phyloP scores from a whole-genome alignment of 1,284 basidiomycete genomes.

The Cryptococcus amylolentus region DNA sequence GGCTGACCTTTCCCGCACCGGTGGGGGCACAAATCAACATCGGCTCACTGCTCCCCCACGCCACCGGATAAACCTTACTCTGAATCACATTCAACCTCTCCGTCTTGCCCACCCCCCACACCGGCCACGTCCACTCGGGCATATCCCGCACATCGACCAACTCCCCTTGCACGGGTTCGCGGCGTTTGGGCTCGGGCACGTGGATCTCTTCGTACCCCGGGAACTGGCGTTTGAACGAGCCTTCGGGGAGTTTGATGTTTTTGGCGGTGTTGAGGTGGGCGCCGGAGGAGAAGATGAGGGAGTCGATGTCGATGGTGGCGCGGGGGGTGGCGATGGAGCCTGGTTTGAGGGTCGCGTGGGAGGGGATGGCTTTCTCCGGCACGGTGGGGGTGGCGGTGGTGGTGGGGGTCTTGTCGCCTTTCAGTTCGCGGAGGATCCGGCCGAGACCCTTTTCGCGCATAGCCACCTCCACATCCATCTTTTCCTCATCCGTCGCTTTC shows the following conservation, averaged over 20 bases:
- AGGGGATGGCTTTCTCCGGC: constrained; percentile 57
- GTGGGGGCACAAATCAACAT: constrained; percentile 96
- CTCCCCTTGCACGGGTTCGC: constrained; percentile 59
- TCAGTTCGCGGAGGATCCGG: constrained; percentile 88
- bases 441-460: constrained; percentile 97
- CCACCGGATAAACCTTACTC: constrained; percentile 85
- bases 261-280: constrained; percentile 98
- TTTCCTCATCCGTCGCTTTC: constrained; percentile 82
- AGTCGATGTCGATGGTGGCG: constrained; percentile 81
- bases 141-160: constrained; percentile 74
- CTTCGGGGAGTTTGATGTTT: constrained; percentile 95
- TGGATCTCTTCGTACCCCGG: constrained; percentile 99
- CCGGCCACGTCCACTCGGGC: constrained; percentile 82
- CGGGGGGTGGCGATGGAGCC: constrained; percentile 86
- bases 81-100: constrained; percentile 80
- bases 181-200: constrained; percentile 87
- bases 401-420: constrained; percentile 55
- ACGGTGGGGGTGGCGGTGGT: constrained; percentile 51
- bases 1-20: constrained; percentile 88
- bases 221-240: constrained; percentile 92
- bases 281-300: constrained; percentile 93
- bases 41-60: constrained; percentile 92
- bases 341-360: constrained; percentile 82
- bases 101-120: constrained; percentile 62
- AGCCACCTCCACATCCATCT: constrained; percentile 90